These are phyloP conservation scores for Ulvella scutata DNA, from an alignment of 139 green algal species.

Conservation along the genomic window DNA sequence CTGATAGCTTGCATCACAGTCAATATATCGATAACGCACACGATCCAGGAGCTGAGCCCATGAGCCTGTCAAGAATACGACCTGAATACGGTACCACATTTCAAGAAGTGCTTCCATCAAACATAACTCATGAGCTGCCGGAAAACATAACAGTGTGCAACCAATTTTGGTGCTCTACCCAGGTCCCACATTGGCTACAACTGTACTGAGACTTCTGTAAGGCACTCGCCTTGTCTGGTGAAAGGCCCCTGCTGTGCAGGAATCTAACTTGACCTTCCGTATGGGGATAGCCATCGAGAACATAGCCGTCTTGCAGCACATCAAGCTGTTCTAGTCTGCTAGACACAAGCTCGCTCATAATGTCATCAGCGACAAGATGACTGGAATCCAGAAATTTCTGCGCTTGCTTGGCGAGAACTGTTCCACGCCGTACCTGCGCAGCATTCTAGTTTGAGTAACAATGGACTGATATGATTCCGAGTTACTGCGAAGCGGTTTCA, in stretches of 20 bases:
- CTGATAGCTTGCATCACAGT: constrained; percentile 13
- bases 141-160: no score
- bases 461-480: no score
- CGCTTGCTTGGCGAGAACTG: constrained; percentile 33
- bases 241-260: constrained; percentile 12
- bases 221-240: constrained; percentile 26
- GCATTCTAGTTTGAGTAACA: not conserved
- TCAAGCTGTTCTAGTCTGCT: constrained; percentile 23
- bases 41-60: constrained; percentile 39
- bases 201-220: not conserved
- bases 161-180: not conserved
- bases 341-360: constrained; percentile 17
- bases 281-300: constrained; percentile 65
- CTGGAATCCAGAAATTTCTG: constrained; percentile 47
- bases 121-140: no score
- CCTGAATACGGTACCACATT: constrained; percentile 15
- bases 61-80: constrained; percentile 41
- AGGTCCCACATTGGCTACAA: not conserved
- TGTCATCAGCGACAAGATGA: constrained; percentile 43
- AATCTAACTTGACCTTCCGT: constrained; percentile 22
- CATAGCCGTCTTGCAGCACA: constrained; percentile 37
- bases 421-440: constrained; percentile 5
- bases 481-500: no score
- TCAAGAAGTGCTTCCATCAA: not conserved
- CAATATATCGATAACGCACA: constrained; percentile 32